phyloP scores from a whole-genome alignment of 257 asterid species.

The Phtheirospermum japonicum region DNA sequence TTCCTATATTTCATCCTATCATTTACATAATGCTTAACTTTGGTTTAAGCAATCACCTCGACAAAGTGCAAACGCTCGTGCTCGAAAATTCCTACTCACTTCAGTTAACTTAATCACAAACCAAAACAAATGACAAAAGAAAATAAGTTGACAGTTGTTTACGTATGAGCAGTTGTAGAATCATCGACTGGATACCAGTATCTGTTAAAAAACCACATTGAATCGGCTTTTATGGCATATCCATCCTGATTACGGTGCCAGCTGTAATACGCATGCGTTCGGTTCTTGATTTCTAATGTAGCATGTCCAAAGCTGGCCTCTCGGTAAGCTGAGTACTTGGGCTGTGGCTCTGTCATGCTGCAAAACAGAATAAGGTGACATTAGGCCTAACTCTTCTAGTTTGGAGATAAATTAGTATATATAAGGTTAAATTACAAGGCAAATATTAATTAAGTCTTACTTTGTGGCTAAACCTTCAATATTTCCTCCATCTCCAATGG shows the following conservation, averaged over 20 bases:
- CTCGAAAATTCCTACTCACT: too few species aligned
- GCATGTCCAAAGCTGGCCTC: slow-evolving; percentile 65
- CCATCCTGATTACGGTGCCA: slow-evolving; percentile 55
- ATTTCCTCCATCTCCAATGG: slow-evolving; percentile 73
- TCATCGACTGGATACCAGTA: slow-evolving; percentile 57
- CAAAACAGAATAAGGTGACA: not conserved
- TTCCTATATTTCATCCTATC: too few species aligned
- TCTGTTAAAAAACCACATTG: slow-evolving; percentile 61
- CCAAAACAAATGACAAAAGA: not conserved
- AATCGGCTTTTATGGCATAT: slow-evolving; percentile 52
- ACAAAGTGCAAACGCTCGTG: too few species aligned
- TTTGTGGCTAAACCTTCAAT: slow-evolving; percentile 57
- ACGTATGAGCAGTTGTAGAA: slow-evolving; percentile 21
- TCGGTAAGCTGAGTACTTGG: slow-evolving; percentile 45
- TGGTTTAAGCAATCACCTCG: too few species aligned
- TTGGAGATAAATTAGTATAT: not conserved
- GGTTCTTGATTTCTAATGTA: slow-evolving; percentile 41
- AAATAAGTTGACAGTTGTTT: not conserved
- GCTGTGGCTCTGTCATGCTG: slow-evolving; percentile 62
- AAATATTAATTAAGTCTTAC: slow-evolving; percentile 33
- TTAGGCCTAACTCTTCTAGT: not conserved
- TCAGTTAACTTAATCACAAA: too few species aligned
- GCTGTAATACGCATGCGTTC: slow-evolving; percentile 45
- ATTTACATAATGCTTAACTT: too few species aligned
- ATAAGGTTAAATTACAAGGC: too few species aligned